phyloP scores from a whole-genome alignment of 768 basidiomycete genomes.

The Trametes punicea region DNA sequence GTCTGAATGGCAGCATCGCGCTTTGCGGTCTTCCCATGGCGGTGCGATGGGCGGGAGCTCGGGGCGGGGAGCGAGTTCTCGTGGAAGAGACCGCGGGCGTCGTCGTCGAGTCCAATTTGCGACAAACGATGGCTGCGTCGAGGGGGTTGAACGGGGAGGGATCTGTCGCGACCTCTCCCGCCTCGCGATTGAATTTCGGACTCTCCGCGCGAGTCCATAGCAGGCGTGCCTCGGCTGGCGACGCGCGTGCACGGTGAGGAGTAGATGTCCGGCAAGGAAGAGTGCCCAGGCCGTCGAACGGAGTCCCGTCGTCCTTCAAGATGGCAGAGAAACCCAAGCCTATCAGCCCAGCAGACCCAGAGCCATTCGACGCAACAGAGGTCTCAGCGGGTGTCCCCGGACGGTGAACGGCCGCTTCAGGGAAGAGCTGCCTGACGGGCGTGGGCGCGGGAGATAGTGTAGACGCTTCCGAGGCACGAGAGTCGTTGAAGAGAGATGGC shows the following conservation, averaged over 20 bases:
- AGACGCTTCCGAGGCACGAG: background rate
- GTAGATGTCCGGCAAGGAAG: conserved; percentile 6
- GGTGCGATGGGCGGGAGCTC: background rate
- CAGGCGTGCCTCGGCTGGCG: background rate
- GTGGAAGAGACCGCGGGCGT: background rate
- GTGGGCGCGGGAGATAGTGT: background rate
- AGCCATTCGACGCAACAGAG: background rate
- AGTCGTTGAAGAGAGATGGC: conserved; percentile 3
- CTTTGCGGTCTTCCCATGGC: background rate
- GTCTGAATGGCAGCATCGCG: background rate
- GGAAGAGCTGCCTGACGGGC: background rate
- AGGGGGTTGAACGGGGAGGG: no score
- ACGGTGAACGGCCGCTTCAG: background rate
- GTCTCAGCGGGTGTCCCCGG: background rate
- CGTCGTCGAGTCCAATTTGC: background rate
- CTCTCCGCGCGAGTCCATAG: background rate
- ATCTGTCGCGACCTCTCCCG: no score
- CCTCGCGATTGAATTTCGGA: background rate
- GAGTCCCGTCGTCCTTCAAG: conserved; percentile 17
- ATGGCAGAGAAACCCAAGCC: conserved; percentile 14
- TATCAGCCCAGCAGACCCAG: background rate
- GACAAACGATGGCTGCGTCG: background rate
- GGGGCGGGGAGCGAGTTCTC: background rate
- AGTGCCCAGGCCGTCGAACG: conserved; percentile 19
- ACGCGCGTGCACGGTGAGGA: background rate